These are phyloP conservation scores for Gossypium turneri DNA, from an alignment of 345 rosid species.

Conservation along the genomic window DNA sequence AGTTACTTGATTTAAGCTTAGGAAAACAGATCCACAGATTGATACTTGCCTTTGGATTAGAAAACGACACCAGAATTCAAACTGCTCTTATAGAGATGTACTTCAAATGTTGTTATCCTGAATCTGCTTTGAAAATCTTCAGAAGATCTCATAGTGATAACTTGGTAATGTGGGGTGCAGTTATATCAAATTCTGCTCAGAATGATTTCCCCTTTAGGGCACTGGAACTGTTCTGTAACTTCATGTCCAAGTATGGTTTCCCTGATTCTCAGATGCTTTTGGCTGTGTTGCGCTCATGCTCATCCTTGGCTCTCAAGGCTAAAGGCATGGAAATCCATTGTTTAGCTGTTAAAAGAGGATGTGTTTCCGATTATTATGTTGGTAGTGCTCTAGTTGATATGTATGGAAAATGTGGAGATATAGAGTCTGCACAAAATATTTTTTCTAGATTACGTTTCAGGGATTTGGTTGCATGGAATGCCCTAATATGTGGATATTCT, in stretches of 20 bases:
- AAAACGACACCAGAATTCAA: slow-evolving; percentile 30
- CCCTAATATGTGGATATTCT: slow-evolving; percentile 41
- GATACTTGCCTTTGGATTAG: slow-evolving; percentile 27
- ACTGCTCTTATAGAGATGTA: slow-evolving; percentile 45
- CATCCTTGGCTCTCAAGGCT: slow-evolving; percentile 30
- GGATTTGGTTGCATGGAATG: slow-evolving; percentile 47
- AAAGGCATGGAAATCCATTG: slow-evolving; percentile 38
- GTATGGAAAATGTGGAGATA: slow-evolving; percentile 40
- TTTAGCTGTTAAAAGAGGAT: slow-evolving; percentile 30
- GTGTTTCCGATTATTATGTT: slow-evolving; percentile 27
- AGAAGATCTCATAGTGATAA: slow-evolving; percentile 24
- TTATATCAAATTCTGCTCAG: slow-evolving; percentile 33
- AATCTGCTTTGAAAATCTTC: slow-evolving; percentile 33
- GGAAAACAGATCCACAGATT: slow-evolving; percentile 38
- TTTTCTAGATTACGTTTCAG: slow-evolving; percentile 26
- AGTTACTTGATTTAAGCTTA: slow-evolving; percentile 19
- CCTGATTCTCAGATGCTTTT: slow-evolving; percentile 36
- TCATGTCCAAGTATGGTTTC: slow-evolving; percentile 28
- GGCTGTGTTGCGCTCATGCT: slow-evolving; percentile 41
- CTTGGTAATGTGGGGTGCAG: slow-evolving; percentile 39
- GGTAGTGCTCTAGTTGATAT: slow-evolving; percentile 46
- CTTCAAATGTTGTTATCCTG: slow-evolving; percentile 35
- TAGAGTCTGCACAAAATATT: slow-evolving; percentile 30
- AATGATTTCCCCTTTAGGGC: slow-evolving; percentile 25
- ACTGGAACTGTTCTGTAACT: slow-evolving; percentile 29